Evolutionary conservation across 495 filamentous ascomycete species (phyloP).

Genomic region (Diplogelasinospora grovesii): DNA sequence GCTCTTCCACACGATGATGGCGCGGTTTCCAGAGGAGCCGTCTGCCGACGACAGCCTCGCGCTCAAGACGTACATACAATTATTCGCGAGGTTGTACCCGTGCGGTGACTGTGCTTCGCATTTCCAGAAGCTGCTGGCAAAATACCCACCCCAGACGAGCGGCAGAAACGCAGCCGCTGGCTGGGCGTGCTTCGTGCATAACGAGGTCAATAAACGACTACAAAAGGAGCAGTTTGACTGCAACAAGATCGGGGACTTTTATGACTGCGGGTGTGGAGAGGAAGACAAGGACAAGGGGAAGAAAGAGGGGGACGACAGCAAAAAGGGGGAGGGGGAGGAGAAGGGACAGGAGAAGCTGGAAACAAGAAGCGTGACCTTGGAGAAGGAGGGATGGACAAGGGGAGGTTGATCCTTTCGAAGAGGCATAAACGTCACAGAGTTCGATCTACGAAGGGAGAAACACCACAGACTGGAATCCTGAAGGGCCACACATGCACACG

Average conservation of each 20-base stretch:
- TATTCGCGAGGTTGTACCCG: conserved; percentile 90
- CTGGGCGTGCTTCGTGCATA: conserved; percentile 94
- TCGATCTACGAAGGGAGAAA: too few species aligned
- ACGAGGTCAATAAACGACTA: conserved; percentile 84
- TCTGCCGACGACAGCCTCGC: conserved; percentile 76
- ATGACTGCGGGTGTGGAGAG: conserved; percentile 91
- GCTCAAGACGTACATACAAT: conserved; percentile 74
- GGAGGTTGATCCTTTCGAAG: conserved; percentile 19
- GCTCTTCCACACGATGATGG: conserved; percentile 92
- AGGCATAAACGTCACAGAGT: too few species aligned
- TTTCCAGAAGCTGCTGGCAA: conserved; percentile 72
- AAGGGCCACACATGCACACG: too few species aligned
- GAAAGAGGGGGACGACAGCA: conserved; percentile 14
- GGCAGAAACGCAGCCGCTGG: conserved; percentile 75
- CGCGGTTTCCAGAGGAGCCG: conserved; percentile 83
- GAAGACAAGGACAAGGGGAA: conserved; percentile 47
- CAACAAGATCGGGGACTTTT: conserved; percentile 79
- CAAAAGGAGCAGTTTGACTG: conserved; percentile 83
- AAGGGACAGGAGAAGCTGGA: conserved; percentile 2
- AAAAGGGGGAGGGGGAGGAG: conserved; percentile 15
- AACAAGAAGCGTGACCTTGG: conserved; percentile 28
- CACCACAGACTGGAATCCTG: too few species aligned
- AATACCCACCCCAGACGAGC: conserved; percentile 87
- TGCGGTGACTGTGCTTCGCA: conserved; percentile 92
- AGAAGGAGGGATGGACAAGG: conserved; percentile 29